Base-by-base conservation (phyloP, 2,329 filamentous ascomycete species). In the Colletotrichum kahawae region DNA sequence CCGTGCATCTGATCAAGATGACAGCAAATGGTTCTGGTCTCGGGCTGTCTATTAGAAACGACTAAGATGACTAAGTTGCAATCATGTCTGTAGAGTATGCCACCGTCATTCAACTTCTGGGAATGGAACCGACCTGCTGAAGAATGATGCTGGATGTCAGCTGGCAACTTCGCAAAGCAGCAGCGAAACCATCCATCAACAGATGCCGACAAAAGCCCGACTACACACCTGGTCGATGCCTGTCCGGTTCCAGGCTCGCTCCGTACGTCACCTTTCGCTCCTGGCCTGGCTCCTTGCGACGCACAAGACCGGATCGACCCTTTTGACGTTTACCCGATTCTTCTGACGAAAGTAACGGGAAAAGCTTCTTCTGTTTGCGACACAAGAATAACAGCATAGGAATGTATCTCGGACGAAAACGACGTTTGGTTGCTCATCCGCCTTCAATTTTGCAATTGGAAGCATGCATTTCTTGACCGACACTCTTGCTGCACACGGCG, bases 331-430 rank as follows among this genome's bases (percentile, higher is more conserved):
- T 67, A 29, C 63, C 62, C 24, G 43, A 56, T 57, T 29, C 62
- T 63, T 65, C 62, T 71, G 33, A 51, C 29, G 63, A 63, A 48
- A 36, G 34, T 63, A 34, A 60, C n/a, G 31, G 27, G 24, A 56
- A 56, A 71, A 34, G 33, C 38, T 48, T 64, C 16, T 56, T 67
- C 69, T 67, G 72, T 63, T 75, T 75, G 72, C 72, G 62, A 72
- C 63, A 33, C 16, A 34, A 75, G 57, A 24, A 38, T 34, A 18
- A n/a, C 12, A 34, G 29, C 21, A 21, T 7, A n/a, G 34, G 51
- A 43, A 34, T 56, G 31, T 9, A 13, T 34, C 36, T 70, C 56
- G n/a, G 27, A 71, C 34, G 72, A 67, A 75, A 71, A 63, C 72
- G 69, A 63, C 34, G 14, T 29, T 8, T 21, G 14, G 12, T 51